A percentile compares a stretch with the other conserved stretches of the same genome.
Conservation (phyloP, 73 alveolate species). For the Paramecium biaurelia region DNA sequence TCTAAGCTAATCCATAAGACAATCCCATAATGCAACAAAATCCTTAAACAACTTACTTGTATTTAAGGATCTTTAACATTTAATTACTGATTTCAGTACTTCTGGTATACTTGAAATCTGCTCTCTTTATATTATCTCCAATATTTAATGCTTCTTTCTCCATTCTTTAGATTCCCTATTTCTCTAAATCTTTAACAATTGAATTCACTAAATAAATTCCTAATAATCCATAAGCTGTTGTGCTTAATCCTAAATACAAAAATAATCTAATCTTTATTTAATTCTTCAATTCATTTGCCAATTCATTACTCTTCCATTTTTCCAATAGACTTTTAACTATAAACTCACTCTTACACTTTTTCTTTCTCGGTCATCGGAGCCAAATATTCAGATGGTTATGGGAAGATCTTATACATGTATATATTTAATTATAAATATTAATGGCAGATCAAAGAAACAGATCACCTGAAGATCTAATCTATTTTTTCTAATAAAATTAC, state of each 20-base stretch:
- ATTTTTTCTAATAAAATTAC: background rate
- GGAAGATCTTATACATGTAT: background rate
- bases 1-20: background rate
- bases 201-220: background rate
- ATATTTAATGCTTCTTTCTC: background rate
- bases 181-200: background rate
- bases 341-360: background rate
- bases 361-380: slow-evolving; percentile 15
- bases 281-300: background rate
- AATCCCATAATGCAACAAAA: background rate
- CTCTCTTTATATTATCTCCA: background rate
- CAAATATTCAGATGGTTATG: slow-evolving; percentile 13
- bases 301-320: background rate
- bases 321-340: background rate
- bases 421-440: background rate
- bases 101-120: slow-evolving; percentile 2
- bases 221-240: background rate
- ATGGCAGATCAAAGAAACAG: background rate
- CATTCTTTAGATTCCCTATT: background rate
- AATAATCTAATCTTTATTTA: background rate
- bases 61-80: background rate
- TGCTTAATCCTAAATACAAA: background rate
- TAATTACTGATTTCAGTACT: background rate
- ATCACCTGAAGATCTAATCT: background rate
- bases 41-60: background rate